Base-by-base conservation (phyloP, 192 early-diverging fungal genomes). In the Linnemannia elongata region DNA sequence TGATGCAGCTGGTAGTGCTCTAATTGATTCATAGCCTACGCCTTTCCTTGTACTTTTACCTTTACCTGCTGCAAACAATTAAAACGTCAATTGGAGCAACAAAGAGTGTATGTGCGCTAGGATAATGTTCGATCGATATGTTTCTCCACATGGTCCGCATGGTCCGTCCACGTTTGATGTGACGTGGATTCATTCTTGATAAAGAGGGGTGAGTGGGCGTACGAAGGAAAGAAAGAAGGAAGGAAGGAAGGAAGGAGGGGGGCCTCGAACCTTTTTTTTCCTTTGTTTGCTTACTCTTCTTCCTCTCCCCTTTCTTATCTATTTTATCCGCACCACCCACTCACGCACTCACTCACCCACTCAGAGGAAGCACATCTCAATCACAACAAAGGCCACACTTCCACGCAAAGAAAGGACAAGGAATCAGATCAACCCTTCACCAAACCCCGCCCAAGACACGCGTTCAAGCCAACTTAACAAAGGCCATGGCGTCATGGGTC, bases 401-500 rank as follows among this genome's bases (percentile, higher is more conserved):
- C 55, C 55, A 27, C 1, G 24, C 22, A 57, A 63, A 39, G 2
- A 2, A 38, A 41, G 69, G 6, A 41, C 2, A n/a, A 42, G 33
- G 72, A 22, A 74, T 33, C 44, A 52, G 2, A 52, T 47, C 17
- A 52, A 52, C 13, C 13, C 38, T 38, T 38, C 38, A 4, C 38
- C 38, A 38, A 38, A 38, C 38, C 38, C 38, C 38, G n/a, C 38
- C 38, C 38, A 38, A 38, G 38, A 38, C 38, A 38, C 38, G 38
- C 38, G 38, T 38, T 38, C 38, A 4, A 38, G 4, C 4, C 20
- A 38, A 38, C 33, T 8, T 27, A 33, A n/a, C 18, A n/a, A n/a
- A 47, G 38, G 27, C 36, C 72, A 83, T 83, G 82, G n/a, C 77
- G 12, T 79, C 73, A 42, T 78, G 82, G 72, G 82, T 75, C 47